Evolutionary conservation across 202 grass and related monocot genomes (phyloP).

Genomic region (Dendrocalamus latiflorus): DNA sequence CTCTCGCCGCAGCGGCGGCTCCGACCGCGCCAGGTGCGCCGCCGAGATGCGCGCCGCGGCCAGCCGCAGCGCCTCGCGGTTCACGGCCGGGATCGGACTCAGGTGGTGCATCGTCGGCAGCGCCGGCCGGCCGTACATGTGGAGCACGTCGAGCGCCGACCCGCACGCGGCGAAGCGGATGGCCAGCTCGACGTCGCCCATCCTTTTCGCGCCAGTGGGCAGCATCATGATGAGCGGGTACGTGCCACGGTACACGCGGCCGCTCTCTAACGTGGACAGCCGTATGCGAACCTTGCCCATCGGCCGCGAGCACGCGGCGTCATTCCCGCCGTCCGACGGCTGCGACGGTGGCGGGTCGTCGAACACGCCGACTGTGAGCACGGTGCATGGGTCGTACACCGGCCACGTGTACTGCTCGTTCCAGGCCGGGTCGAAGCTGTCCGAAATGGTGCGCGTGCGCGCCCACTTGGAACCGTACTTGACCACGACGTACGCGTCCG

Average conservation of each 20-base stretch:
- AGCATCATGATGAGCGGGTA: slow-evolving; percentile 77
- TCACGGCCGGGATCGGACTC: slow-evolving; percentile 38
- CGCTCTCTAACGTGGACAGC: slow-evolving; percentile 67
- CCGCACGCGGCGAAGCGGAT: slow-evolving; percentile 62
- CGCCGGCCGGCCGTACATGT: slow-evolving; percentile 50
- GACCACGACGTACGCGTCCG: slow-evolving; percentile 71
- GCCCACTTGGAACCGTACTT: slow-evolving; percentile 95
- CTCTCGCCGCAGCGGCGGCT: slow-evolving; percentile 76
- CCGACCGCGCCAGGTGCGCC: slow-evolving; percentile 56
- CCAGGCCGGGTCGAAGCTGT: slow-evolving; percentile 85
- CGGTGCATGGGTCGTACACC: slow-evolving; percentile 83
- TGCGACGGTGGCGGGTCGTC: slow-evolving; percentile 44
- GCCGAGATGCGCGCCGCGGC: slow-evolving; percentile 61
- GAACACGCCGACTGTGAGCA: slow-evolving; percentile 85
- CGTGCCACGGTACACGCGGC: slow-evolving; percentile 60
- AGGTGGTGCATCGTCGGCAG: slow-evolving; percentile 71
- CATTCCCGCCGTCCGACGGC: slow-evolving; percentile 25
- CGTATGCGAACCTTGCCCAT: slow-evolving; percentile 85
- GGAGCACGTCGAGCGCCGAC: slow-evolving; percentile 51
- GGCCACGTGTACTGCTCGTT: slow-evolving; percentile 99
- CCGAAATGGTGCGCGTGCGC: slow-evolving; percentile 75
- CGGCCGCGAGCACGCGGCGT: slow-evolving; percentile 36
- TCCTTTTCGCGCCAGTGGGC: slow-evolving; percentile 68
- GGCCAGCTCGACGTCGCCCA: slow-evolving; percentile 86
- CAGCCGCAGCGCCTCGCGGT: slow-evolving; percentile 55